phyloP scores from a whole-genome alignment of 257 asterid genomes.

The Petunia secreta region DNA sequence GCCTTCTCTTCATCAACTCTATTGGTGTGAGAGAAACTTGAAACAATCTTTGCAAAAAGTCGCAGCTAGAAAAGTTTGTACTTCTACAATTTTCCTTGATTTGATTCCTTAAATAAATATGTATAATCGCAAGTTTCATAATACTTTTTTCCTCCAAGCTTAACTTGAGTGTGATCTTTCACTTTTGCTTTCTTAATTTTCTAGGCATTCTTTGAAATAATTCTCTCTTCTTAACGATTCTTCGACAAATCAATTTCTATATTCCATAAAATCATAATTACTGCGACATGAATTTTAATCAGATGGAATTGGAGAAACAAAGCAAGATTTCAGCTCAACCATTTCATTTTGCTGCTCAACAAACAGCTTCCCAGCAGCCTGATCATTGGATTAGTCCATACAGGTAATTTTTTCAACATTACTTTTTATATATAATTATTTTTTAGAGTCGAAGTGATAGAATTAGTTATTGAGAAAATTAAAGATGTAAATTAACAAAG shows the following conservation, averaged over 20 bases:
- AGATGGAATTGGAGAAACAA: slow-evolving; percentile 38
- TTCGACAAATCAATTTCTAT: background rate
- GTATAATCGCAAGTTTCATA: background rate
- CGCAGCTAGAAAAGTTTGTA: background rate
- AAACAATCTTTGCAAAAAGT: slow-evolving; percentile 41
- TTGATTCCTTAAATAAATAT: background rate
- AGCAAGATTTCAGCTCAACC: background rate
- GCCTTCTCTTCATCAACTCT: slow-evolving; percentile 60
- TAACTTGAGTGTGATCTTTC: too few relatives aligned
- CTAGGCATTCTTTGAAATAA: background rate
- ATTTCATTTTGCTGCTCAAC: background rate
- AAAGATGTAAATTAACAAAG: background rate
- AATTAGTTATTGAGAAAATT: background rate
- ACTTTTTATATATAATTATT: background rate
- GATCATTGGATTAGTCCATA: background rate
- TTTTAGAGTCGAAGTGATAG: background rate
- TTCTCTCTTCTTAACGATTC: background rate
- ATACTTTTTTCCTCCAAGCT: too few relatives aligned
- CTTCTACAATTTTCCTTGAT: background rate
- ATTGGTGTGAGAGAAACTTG: slow-evolving; percentile 68
- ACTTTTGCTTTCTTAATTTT: too few relatives aligned
- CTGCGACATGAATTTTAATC: slow-evolving; percentile 18
- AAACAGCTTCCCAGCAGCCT: background rate
- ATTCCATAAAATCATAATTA: background rate
- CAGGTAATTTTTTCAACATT: background rate